These are phyloP conservation scores for Tirmania nivea DNA, from an alignment of 495 filamentous ascomycete species.

Conservation along the genomic window DNA sequence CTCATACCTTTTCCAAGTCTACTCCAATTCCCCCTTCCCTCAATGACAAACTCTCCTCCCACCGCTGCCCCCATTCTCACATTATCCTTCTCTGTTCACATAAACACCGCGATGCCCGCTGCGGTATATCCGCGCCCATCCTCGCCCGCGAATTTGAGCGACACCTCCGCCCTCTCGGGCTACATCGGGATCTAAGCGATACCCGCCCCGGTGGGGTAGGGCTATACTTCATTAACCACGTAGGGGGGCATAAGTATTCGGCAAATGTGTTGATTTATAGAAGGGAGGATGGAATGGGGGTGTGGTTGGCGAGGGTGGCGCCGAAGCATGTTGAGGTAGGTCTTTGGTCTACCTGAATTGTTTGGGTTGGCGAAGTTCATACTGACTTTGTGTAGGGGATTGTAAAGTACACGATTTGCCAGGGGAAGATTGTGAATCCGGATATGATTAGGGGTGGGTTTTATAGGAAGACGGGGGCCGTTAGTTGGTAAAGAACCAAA, in stretches of 20 bases:
- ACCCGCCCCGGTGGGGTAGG: constrained; percentile 73
- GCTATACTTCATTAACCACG: constrained; percentile 88
- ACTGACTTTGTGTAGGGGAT: constrained; percentile 36
- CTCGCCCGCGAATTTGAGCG: constrained; percentile 71
- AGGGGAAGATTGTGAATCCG: constrained; percentile 86
- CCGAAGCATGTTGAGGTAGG: constrained; percentile 59
- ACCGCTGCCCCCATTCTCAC: constrained; percentile 61
- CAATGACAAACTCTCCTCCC: constrained; percentile 47
- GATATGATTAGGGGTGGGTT: constrained; percentile 67
- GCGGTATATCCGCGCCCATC: constrained; percentile 77
- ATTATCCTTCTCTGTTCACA: constrained; percentile 90
- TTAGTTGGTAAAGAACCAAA: constrained; percentile 49
- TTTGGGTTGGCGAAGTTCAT: no score
- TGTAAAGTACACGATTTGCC: constrained; percentile 65
- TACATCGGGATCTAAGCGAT: constrained; percentile 75
- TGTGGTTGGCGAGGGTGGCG: constrained; percentile 75
- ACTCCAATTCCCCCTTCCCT: constrained; percentile 27
- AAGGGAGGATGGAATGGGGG: constrained; percentile 23
- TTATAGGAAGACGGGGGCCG: constrained; percentile 52
- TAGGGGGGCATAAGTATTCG: constrained; percentile 83
- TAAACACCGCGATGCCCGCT: constrained; percentile 77
- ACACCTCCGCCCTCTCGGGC: constrained; percentile 59
- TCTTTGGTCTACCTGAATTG: no score
- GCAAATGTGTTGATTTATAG: constrained; percentile 88
- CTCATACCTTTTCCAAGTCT: no score